These are phyloP conservation scores for Penicillium occitanis DNA, from an alignment of 2,329 filamentous ascomycete species.

Conservation along the genomic window DNA sequence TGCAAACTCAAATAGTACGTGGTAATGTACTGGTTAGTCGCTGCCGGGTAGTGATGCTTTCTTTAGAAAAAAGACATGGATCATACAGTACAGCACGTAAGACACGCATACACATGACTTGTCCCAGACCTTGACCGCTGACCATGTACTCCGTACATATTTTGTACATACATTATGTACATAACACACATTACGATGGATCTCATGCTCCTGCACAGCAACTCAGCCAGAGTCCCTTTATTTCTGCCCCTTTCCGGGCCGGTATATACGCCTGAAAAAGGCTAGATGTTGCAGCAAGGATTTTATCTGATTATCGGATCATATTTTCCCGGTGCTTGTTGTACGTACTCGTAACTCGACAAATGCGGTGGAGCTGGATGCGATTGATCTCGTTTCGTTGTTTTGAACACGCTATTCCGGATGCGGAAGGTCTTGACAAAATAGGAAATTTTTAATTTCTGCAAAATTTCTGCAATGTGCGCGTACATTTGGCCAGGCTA, in stretches of 20 bases:
- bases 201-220: neutral
- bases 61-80: neutral
- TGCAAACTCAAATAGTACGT: neutral
- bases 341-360: neutral
- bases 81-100: neutral
- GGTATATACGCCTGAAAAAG: neutral
- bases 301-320: neutral
- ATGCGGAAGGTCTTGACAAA: neutral
- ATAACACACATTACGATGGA: neutral
- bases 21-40: neutral
- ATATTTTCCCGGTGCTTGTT: neutral
- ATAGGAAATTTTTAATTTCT: neutral
- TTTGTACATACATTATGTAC: neutral
- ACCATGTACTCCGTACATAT: neutral
- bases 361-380: neutral
- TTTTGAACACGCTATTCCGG: neutral
- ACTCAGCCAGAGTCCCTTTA: neutral
- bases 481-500: neutral
- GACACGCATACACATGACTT: slow-evolving; percentile 8
- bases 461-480: neutral
- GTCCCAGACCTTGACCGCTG: neutral
- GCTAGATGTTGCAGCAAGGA: neutral
- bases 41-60: neutral
- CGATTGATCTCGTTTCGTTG: neutral
- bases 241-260: neutral